Conservation (phyloP, 805 yeast species). For the Ogataea nonfermentans region DNA sequence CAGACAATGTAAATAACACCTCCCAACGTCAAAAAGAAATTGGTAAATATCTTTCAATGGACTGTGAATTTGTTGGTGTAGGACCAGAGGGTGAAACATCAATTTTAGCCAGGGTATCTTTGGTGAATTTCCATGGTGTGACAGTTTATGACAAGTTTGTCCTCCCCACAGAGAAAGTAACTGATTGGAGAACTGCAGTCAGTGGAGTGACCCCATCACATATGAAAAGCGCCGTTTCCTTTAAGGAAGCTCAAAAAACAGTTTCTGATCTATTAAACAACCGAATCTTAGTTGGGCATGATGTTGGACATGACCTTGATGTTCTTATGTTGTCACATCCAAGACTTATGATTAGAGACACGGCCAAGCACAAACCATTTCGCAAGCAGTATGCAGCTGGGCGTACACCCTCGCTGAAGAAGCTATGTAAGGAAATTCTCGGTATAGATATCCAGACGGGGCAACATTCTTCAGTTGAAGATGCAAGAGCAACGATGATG, state of each 20-base stretch:
- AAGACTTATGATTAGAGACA: constrained; percentile 62
- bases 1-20: neutral
- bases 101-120: constrained; percentile 81
- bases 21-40: constrained; percentile 36
- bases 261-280: constrained; percentile 53
- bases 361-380: constrained; percentile 61
- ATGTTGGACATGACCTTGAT: constrained; percentile 74
- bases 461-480: constrained; percentile 85
- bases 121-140: constrained; percentile 80
- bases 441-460: constrained; percentile 65
- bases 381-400: constrained; percentile 58
- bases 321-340: constrained; percentile 71
- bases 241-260: constrained; percentile 61
- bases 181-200: constrained; percentile 93
- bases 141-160: constrained; percentile 72
- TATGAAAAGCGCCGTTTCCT: constrained; percentile 65
- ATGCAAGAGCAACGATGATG: constrained; percentile 85
- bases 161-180: constrained; percentile 68
- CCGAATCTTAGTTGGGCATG: constrained; percentile 77
- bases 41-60: constrained; percentile 80
- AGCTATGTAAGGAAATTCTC: constrained; percentile 55
- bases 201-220: constrained; percentile 76
- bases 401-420: constrained; percentile 71
- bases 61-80: constrained; percentile 93
- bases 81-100: constrained; percentile 70